Evolutionary conservation across 1,284 basidiomycete species (phyloP), one percentile per base, ranked within the genome.

Genomic region (Anthracocystis walkeri): DNA sequence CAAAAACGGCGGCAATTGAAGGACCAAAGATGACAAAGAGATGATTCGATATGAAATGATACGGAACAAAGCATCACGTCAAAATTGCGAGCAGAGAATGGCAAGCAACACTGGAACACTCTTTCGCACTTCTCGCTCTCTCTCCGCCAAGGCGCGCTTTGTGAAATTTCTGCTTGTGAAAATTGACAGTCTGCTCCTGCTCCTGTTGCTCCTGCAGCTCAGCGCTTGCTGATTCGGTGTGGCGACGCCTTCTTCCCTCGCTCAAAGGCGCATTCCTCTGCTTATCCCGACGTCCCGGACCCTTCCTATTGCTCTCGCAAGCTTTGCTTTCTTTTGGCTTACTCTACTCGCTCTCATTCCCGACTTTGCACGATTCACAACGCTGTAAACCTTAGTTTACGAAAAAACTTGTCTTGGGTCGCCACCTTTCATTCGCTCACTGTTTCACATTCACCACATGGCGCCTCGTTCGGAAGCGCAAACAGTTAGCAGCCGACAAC

Each of bases 201-300:
- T 33, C 7, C 14, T 38, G 35, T 14, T 14, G 14, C 35, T 38
- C 12, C 35, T 38, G 23, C 44, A 45, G 25, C 44, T 46, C 4
- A 16, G 7, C 16, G 46, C 14, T 48, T 11, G 46, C 45, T 29
- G 16, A 48, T 20, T 49, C 10, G 18, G 48, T 49, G 48, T 49
- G 48, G 48, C 48, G 48, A 31, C 48, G 48, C 48, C 48, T 10
- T 49, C 7, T 20, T 10, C n/a, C 29, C 12, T 31, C 7, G 11
- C 35, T 14, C 35, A 38, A 38, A 1, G 10, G 42, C 50, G 50
- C 50, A 52, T 60, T 42, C 58, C 49, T 51, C n/a, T n/a, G 12
- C 46, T 45, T 27, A 25, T 42, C 35, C 42, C 42, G 50, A 53
- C 44, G 20, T 60, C 42, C 50, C 51, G 54, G 54, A 52, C 61